Evolutionary conservation across 352 stramenopile genomes (phyloP).

Genomic region (Globisporangium uncinulatum): DNA sequence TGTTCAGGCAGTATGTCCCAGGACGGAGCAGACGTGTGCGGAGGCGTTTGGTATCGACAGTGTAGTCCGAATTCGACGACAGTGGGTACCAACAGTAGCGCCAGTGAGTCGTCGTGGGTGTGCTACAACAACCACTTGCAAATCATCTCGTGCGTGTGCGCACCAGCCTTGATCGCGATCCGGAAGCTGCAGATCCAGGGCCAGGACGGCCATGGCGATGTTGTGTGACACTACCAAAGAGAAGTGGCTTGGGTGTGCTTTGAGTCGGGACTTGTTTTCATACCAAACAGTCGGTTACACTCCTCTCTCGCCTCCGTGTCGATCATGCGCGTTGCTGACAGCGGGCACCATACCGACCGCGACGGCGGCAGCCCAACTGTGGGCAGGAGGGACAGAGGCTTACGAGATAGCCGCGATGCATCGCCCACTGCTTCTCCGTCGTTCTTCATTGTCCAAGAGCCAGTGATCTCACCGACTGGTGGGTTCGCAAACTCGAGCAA

Average conservation of each 20-base stretch:
- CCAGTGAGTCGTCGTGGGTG: conserved; percentile 9
- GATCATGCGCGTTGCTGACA: neutral
- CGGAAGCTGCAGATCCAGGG: conserved; percentile 18
- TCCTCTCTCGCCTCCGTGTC: neutral
- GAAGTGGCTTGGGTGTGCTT: conserved; percentile 21
- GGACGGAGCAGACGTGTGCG: conserved; percentile 1
- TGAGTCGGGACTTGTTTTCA: neutral
- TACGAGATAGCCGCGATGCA: neutral
- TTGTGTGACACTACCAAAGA: conserved; percentile 17
- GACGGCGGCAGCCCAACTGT: neutral
- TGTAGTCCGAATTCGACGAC: conserved; percentile 1
- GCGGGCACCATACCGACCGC: neutral
- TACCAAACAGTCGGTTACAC: neutral
- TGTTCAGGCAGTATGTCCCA: neutral
- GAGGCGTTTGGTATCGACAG: conserved; percentile 15
- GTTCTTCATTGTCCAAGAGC: conserved; percentile 71
- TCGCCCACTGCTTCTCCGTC: conserved; percentile 19
- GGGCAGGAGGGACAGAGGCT: neutral
- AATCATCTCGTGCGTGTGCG: conserved; percentile 13
- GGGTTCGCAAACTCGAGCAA: conserved; percentile 4
- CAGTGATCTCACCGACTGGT: conserved; percentile 26
- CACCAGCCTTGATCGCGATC: conserved; percentile 8
- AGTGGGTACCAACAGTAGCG: neutral
- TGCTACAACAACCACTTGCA: conserved; percentile 25
- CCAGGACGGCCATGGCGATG: neutral